phyloP scores from a whole-genome alignment of 345 rosid species.

The Gossypium longicalyx region DNA sequence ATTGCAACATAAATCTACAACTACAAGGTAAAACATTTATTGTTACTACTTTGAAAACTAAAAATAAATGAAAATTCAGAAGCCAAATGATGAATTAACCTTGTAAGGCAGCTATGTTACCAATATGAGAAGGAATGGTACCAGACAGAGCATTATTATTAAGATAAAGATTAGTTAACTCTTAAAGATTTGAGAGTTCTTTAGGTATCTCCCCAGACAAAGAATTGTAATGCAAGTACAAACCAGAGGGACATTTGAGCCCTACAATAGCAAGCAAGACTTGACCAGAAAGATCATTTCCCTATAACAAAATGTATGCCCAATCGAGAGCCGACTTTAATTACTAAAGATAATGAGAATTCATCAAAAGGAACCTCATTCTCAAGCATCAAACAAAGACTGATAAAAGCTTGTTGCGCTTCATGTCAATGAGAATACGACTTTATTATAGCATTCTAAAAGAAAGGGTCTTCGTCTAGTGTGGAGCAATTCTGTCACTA shows the following conservation, averaged over 20 bases:
- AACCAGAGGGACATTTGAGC: slow-evolving; percentile 74
- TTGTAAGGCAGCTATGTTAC: slow-evolving; percentile 65
- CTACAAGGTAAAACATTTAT: slow-evolving; percentile 25
- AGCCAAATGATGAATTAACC: slow-evolving; percentile 40
- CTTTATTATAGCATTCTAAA: no score
- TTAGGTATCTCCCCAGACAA: slow-evolving; percentile 74
- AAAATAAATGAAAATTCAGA: background rate
- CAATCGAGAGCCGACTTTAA: no score
- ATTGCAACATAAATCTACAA: slow-evolving; percentile 74
- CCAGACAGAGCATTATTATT: slow-evolving; percentile 78
- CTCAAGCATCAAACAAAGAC: no score
- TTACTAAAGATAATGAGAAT: background rate
- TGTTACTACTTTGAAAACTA: background rate
- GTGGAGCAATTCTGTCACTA: no score
- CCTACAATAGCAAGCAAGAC: slow-evolving; percentile 63
- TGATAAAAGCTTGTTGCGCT: no score
- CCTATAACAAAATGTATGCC: slow-evolving; percentile 61
- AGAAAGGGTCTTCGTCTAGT: no score
- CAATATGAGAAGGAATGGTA: slow-evolving; percentile 60
- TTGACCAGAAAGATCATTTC: slow-evolving; percentile 61
- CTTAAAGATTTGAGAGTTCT: slow-evolving; percentile 52
- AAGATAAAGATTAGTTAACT: slow-evolving; percentile 78
- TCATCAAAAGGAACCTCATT: no score
- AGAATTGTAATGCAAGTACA: slow-evolving; percentile 82
- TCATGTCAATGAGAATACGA: no score